Base-by-base conservation (phyloP, 345 rosid genomes). In the Alliaria petiolata region DNA sequence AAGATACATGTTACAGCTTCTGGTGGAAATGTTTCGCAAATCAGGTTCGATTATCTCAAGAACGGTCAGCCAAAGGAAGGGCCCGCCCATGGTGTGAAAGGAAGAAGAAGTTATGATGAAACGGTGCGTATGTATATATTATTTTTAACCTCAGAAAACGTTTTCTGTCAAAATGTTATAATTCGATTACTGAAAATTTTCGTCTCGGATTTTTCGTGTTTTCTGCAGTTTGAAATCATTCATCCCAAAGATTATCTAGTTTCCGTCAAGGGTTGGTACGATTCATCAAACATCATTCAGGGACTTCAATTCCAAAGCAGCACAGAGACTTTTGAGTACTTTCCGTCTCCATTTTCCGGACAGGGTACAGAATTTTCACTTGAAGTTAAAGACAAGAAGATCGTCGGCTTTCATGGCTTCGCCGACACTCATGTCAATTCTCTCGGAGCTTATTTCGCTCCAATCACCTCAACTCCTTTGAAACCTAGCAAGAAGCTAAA, bases 401-500 rank as follows among this genome's bases (percentile, higher is more conserved):
- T 76, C 6, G 30, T 76, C 4, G 68, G 76, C 3, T 76, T 76
- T 13, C 80, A 70, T 42, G 76, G 80, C 4, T 69, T 64, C 1
- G 30, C 62, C 2, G 71, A 26, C 3, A 7, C 45, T 5, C 36
- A 49, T 16, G n/a, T 76, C 39, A 65, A 33, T 33, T 57, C 76
- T 47, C 60, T 76, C 40, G 76, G 80, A 64, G 76, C 71, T 35
- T 70, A 76, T 15, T 70, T 76, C 13, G 42, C 15, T 11, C 72
- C 72, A 0, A 47, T 45, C 11, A 6, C 65, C 25, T 28, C 45
- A 10, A n/a, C n/a, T n/a, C n/a, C n/a, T n/a, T n/a, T n/a, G n/a
- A 49, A 16, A 12, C 10, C 76, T 11, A 14, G 25, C 11, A 50
- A 50, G 30, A 50, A 50, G 55, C 31, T 50, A 10, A 12, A 22